Base-by-base conservation (phyloP, 306 rosid species). In the Lathyrus oleraceus region DNA sequence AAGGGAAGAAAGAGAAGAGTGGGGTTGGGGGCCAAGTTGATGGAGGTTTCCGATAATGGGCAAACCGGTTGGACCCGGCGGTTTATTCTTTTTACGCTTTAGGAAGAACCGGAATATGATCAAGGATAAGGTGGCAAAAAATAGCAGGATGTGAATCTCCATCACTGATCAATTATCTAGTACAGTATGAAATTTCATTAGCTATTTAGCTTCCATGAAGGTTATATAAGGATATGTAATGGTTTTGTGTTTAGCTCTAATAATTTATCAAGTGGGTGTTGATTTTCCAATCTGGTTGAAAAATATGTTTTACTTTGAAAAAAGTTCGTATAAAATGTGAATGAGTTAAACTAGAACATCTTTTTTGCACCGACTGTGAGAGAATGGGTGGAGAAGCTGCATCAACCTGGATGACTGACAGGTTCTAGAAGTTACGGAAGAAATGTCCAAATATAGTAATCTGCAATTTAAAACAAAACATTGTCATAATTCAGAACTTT, bases 41-140 rank as follows among this genome's bases (percentile, higher is more conserved):
- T 75, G 92, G 75, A 87, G 87, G 73, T 80, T 82, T 28, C 92
- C 89, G 15, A 84, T 67, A 19, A 87, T 51, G 0, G 89, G 89
- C 23, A 87, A 10, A 7, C 78, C 83, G 48, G 75, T 63, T 30
- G 92, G 92, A 71, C 89, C 87, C 6, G 85, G 89, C 0, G 92
- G 84, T 10, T 13, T 63, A 19, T 67, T 75, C 10, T 30, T 78
- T 10, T 1, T 1, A 0, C 40, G 62, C 2, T 42, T 69, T 21
- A 63, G 39, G 43, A 69, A 15, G 20, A 63, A 43, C 9, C 60
- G 65, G 78, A 27, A 15, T 19, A 69, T 20, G 64, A 69, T 1
- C 2, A 81, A 0, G 32, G 72, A 25, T 16, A 81, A 32, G 0
- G 80, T 32, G 1, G 74, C 8, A 2, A 70, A 62, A 21, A 79